phyloP scores from a whole-genome alignment of 169 alveolate genomes.

The Ichthyophthirius multifiliis region DNA sequence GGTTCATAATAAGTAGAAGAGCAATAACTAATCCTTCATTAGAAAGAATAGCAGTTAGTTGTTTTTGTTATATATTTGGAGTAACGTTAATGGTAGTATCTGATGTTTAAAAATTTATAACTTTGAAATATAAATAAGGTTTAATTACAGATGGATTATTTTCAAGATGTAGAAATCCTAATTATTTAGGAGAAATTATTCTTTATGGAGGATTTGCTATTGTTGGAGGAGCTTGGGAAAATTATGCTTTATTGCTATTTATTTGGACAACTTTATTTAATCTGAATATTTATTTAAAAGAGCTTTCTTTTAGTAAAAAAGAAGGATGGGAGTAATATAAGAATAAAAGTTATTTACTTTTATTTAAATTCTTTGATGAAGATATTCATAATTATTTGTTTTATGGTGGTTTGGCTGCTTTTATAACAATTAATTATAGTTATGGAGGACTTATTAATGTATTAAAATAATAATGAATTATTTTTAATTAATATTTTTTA shows the following conservation, averaged over 20 bases:
- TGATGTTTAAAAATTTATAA: slow-evolving; percentile 33
- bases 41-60: slow-evolving; percentile 38
- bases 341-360: slow-evolving; percentile 27
- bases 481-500: no score
- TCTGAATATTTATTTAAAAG: slow-evolving; percentile 65
- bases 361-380: slow-evolving; percentile 28
- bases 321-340: slow-evolving; percentile 76
- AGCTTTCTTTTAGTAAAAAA: slow-evolving; percentile 56
- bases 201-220: slow-evolving; percentile 74
- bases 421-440: not conserved
- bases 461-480: slow-evolving; percentile 4
- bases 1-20: slow-evolving; percentile 23
- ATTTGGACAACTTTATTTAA: slow-evolving; percentile 60
- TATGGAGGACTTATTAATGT: slow-evolving; percentile 26
- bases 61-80: slow-evolving; percentile 37
- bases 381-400: not conserved
- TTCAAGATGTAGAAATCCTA: slow-evolving; percentile 73
- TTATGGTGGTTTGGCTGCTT: not conserved
- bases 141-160: slow-evolving; percentile 44
- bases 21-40: slow-evolving; percentile 47
- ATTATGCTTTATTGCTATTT: slow-evolving; percentile 43
- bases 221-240: slow-evolving; percentile 46
- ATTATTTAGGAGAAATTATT: slow-evolving; percentile 83
- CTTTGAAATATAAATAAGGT: slow-evolving; percentile 16
- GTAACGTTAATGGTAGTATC: slow-evolving; percentile 12